Conservation (phyloP, 331 rosid genomes). For the Dryas integrifolia region DNA sequence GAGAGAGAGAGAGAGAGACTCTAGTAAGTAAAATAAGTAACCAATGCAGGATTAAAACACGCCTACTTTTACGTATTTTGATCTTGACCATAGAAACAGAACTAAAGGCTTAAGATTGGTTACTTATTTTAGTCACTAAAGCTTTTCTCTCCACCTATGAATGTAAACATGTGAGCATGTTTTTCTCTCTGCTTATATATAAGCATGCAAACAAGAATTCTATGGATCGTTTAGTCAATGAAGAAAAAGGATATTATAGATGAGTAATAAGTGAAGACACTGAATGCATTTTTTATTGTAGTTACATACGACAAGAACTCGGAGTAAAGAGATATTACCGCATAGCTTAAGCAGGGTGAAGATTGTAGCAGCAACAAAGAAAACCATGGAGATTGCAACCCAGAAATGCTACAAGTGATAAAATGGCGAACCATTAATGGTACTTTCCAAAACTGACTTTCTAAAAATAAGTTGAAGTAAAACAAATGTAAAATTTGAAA, state of each 20-base stretch:
- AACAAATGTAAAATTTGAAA: not conserved
- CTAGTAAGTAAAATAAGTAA: no score
- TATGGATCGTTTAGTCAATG: slow-evolving; percentile 9
- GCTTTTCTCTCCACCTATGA: not conserved
- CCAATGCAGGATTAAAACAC: no score
- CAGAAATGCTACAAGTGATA: slow-evolving; percentile 78
- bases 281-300: not conserved
- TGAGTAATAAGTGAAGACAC: not conserved
- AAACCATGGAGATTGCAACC: slow-evolving; percentile 97
- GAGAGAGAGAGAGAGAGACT: no score
- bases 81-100: no score
- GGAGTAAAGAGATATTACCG: slow-evolving; percentile 48
- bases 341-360: slow-evolving; percentile 83
- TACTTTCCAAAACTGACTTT: not conserved
- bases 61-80: no score
- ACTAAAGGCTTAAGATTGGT: no score
- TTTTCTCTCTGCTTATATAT: not conserved
- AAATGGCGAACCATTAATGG: slow-evolving; percentile 16
- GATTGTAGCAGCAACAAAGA: slow-evolving; percentile 90
- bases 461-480: not conserved
- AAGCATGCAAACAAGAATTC: slow-evolving; percentile 1
- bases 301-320: slow-evolving; percentile 3
- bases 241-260: not conserved
- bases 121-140: no score
- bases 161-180: no score